A percentile compares a stretch with the other conserved stretches of the same genome.
Evolutionary conservation across 768 basidiomycete species (phyloP).

Genomic region (Phaeotremella skinneri): DNA sequence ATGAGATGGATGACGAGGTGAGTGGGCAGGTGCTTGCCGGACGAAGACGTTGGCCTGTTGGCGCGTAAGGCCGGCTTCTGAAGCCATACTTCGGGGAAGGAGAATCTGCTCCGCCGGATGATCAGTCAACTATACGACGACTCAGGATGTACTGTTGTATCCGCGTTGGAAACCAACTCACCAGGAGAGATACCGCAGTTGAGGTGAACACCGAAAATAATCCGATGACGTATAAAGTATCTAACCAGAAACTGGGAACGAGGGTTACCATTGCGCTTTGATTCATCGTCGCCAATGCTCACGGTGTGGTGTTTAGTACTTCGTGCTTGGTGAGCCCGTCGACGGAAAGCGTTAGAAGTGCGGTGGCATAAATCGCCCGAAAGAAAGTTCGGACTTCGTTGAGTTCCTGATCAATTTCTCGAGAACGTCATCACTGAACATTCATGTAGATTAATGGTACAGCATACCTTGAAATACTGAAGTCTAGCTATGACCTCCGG

Average conservation of each 20-base stretch:
- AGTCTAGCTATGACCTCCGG: constrained; percentile 37
- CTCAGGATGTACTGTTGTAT: not conserved
- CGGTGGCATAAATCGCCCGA: constrained; percentile 26
- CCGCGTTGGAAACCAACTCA: constrained; percentile 10
- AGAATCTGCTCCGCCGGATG: constrained; percentile 27
- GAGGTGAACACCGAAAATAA: constrained; percentile 35
- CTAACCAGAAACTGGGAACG: constrained; percentile 30
- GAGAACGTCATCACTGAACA: not conserved
- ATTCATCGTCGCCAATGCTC: constrained; percentile 8
- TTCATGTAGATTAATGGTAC: not conserved
- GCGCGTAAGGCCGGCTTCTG: constrained; percentile 15
- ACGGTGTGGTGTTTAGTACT: constrained; percentile 28
- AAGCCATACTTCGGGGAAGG: constrained; percentile 28
- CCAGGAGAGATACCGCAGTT: constrained; percentile 36
- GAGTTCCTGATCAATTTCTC: constrained; percentile 18
- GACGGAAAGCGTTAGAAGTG: constrained; percentile 27
- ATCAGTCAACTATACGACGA: not conserved
- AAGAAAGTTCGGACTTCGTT: constrained; percentile 33
- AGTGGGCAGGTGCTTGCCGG: constrained; percentile 15
- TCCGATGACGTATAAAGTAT: constrained; percentile 20
- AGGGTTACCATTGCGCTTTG: not conserved
- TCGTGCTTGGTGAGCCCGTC: constrained; percentile 32
- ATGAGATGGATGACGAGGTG: constrained; percentile 1
- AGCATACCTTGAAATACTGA: constrained; percentile 33
- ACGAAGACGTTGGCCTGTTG: constrained; percentile 28